These are phyloP conservation scores for Ceriops decandra DNA, from an alignment of 345 rosid genomes.

Conservation along the genomic window DNA sequence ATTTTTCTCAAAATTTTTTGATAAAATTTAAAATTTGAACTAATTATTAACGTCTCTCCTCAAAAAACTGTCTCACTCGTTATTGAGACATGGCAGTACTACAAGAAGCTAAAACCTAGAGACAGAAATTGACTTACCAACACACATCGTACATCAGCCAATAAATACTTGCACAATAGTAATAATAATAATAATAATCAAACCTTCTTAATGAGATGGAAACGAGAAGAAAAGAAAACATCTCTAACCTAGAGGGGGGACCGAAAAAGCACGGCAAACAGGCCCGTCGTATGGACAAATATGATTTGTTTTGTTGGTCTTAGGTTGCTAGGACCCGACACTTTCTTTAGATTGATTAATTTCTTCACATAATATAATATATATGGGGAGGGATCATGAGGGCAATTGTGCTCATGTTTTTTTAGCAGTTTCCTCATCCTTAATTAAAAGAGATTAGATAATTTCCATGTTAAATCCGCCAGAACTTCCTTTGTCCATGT, in stretches of 20 bases:
- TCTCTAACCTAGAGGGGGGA: constrained; percentile 64
- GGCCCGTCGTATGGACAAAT: constrained; percentile 53
- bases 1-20: neutral
- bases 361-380: too few species aligned
- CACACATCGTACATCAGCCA: too few species aligned
- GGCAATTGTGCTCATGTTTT: constrained; percentile 34
- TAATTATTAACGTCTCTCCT: neutral
- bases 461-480: constrained; percentile 8
- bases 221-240: constrained; percentile 42
- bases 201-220: constrained; percentile 31
- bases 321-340: constrained; percentile 31
- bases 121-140: neutral
- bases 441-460: neutral
- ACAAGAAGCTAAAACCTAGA: neutral
- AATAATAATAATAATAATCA: constrained; percentile 8
- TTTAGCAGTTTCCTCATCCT: neutral
- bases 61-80: neutral
- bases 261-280: constrained; percentile 47
- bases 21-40: too few species aligned
- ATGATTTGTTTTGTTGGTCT: constrained; percentile 55
- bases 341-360: constrained; percentile 19
- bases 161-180: too few species aligned
- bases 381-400: constrained; percentile 12
- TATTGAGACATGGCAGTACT: neutral
- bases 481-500: constrained; percentile 9